Evolutionary conservation across 1,139 yeast genomes (phyloP).

Genomic region (Debaryomycetaceae sp.): DNA sequence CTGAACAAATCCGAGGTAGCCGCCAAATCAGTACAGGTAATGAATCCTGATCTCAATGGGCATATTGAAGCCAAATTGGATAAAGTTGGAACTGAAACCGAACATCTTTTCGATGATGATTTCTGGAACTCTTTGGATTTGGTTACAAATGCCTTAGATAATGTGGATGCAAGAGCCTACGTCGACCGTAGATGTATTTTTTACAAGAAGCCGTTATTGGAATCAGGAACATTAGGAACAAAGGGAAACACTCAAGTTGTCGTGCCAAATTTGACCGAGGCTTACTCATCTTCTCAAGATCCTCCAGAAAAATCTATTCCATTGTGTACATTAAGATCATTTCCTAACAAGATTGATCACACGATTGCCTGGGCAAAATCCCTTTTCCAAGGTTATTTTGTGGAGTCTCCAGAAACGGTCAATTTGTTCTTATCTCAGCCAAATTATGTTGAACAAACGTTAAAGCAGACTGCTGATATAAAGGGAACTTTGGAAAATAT

Average conservation of each 20-base stretch:
- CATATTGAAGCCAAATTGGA: conserved; percentile 76
- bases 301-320: conserved; percentile 99
- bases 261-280: conserved; percentile 88
- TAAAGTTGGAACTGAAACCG: conserved; percentile 93
- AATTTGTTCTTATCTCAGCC: conserved; percentile 89
- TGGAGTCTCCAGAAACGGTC: conserved; percentile 89
- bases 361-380: conserved; percentile 99
- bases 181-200: conserved; percentile 97
- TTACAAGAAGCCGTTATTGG: conserved; percentile 85
- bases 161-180: conserved; percentile 95
- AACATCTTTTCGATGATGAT: conserved; percentile 75
- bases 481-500: conserved; percentile 82
- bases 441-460: conserved; percentile 83
- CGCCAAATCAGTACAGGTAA: conserved; percentile 71
- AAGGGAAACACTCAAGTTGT: conserved; percentile 98
- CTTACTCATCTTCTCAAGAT: conserved; percentile 93
- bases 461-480: conserved; percentile 90
- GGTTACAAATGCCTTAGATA: conserved; percentile 95
- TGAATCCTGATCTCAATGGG: conserved; percentile 82
- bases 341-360: conserved; percentile 97
- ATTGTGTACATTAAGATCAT: conserved; percentile 90
- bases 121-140: conserved; percentile 84
- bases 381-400: conserved; percentile 88
- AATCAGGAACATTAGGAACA: conserved; percentile 96
- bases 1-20: conserved; percentile 89